A percentile compares a stretch with the other conserved stretches of the same genome.
These are phyloP conservation scores for Oldenlandia corymbosa DNA, from an alignment of 257 asterid species.

Conservation along the genomic window DNA sequence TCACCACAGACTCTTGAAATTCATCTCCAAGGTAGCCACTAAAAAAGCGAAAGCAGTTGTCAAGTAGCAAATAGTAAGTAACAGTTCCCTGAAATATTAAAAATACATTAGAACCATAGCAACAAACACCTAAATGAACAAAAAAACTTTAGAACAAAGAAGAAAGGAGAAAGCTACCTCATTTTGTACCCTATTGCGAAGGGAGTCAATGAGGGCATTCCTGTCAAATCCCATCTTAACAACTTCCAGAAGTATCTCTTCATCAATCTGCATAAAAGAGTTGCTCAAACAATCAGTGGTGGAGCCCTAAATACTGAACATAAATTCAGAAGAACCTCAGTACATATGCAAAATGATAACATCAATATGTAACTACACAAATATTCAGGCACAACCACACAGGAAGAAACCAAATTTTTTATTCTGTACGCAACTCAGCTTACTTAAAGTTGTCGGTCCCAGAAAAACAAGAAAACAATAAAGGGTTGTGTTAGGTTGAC, in stretches of 20 bases:
- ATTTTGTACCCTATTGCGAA: constrained; percentile 73
- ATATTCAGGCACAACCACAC: neutral
- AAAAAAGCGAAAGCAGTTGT: constrained; percentile 72
- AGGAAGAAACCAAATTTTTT: neutral
- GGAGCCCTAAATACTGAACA: neutral
- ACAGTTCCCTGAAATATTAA: constrained; percentile 68
- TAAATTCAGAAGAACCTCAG: neutral
- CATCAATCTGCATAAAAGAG: constrained; percentile 59
- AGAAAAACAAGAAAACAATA: no score
- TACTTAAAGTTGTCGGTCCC: no score
- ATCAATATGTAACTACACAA: neutral
- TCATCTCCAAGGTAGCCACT: constrained; percentile 92
- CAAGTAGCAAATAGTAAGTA: constrained; percentile 75
- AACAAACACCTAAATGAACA: neutral
- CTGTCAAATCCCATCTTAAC: constrained; percentile 77
- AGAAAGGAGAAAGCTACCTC: constrained; percentile 44
- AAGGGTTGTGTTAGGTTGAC: no score
- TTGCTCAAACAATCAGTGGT: neutral
- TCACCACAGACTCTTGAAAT: constrained; percentile 74
- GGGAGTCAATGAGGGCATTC: constrained; percentile 62
- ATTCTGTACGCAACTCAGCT: no score
- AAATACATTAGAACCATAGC: constrained; percentile 13
- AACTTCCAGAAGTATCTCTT: constrained; percentile 84
- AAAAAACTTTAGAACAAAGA: neutral
- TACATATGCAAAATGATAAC: neutral